These are phyloP conservation scores for Brassica nigra DNA, from an alignment of 345 rosid species.

Conservation along the genomic window DNA sequence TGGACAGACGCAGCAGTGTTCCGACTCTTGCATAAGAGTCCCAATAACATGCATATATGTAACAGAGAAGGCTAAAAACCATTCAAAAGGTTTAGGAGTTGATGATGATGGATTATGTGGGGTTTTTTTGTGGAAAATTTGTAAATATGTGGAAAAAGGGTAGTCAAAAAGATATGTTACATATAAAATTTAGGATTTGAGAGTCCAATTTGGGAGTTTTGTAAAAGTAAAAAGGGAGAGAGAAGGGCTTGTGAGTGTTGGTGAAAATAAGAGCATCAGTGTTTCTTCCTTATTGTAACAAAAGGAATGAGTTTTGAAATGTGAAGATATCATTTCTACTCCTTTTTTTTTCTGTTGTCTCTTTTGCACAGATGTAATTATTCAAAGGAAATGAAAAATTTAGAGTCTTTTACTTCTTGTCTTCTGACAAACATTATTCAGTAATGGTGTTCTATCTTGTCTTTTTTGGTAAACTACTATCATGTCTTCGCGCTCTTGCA, in stretches of 20 bases:
- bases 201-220: constrained; percentile 29
- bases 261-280: constrained; percentile 35
- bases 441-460: neutral
- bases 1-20: constrained; percentile 67
- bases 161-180: neutral
- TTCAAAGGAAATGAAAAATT: neutral
- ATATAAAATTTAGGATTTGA: constrained; percentile 22
- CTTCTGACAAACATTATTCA: neutral
- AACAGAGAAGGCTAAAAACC: constrained; percentile 8
- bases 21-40: constrained; percentile 65
- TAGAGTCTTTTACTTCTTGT: neutral
- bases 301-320: constrained; percentile 36
- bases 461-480: neutral
- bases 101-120: neutral
- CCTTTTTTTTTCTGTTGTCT: neutral
- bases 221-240: constrained; percentile 11
- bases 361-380: constrained; percentile 11
- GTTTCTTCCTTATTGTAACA: constrained; percentile 30
- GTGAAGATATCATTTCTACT: constrained; percentile 38
- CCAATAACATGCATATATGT: constrained; percentile 12
- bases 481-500: neutral
- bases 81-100: constrained; percentile 20
- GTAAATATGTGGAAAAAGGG: constrained; percentile 26
- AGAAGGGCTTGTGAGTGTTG: constrained; percentile 20
- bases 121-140: constrained; percentile 18